These are phyloP conservation scores for Penicillium verhagenii DNA, from an alignment of 495 filamentous ascomycete genomes.

Conservation along the genomic window DNA sequence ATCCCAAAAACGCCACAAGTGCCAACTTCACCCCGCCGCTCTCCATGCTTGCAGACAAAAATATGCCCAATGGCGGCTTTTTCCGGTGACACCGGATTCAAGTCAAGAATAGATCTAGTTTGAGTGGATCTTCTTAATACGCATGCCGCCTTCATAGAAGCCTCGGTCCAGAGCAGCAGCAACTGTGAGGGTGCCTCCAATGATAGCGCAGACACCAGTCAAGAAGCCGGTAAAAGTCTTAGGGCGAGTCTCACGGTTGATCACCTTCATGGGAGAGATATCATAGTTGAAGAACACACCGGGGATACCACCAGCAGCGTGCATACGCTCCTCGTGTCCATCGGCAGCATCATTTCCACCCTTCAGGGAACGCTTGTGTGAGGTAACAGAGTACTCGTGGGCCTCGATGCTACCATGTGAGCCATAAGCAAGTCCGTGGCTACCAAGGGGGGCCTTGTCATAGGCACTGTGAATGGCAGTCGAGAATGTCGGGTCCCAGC, in stretches of 20 bases:
- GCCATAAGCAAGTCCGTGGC: constrained; percentile 55
- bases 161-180: constrained; percentile 90
- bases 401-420: constrained; percentile 84
- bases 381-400: constrained; percentile 96
- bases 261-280: constrained; percentile 99
- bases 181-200: constrained; percentile 93
- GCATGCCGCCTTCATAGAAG: constrained; percentile 81
- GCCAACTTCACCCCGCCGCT: constrained; percentile 15
- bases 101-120: constrained; percentile 17
- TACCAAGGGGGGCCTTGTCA: constrained; percentile 59
- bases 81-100: not conserved
- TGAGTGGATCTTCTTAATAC: constrained; percentile 81
- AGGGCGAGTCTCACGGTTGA: constrained; percentile 86
- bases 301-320: constrained; percentile 87
- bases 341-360: constrained; percentile 81
- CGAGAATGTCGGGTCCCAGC: constrained; percentile 62
- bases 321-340: constrained; percentile 86
- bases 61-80: not conserved
- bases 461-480: constrained; percentile 47
- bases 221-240: constrained; percentile 90
- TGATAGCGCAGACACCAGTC: constrained; percentile 88
- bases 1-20: constrained; percentile 33
- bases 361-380: constrained; percentile 79
- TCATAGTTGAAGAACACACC: constrained; percentile 99
- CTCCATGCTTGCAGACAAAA: constrained; percentile 5